Percentiles rank a stretch among this genome's conserved stretches.
Conservation (phyloP, 1,284 basidiomycete species). For the Pascua sp. region DNA sequence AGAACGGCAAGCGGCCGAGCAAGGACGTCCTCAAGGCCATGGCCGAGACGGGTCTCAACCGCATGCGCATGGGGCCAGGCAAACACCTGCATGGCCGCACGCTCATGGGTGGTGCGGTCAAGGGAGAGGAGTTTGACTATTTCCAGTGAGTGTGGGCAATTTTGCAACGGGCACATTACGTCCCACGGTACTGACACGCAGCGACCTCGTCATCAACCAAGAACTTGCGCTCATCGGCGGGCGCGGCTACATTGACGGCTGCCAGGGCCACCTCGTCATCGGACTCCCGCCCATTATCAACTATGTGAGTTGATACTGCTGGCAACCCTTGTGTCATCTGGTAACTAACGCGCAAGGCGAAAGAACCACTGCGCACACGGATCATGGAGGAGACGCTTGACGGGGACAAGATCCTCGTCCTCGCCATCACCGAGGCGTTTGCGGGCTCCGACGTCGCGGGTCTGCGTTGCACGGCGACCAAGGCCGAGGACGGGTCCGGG, state of each 20-base stretch:
- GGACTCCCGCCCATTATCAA: constrained; percentile 60
- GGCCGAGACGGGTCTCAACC: constrained; percentile 67
- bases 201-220: constrained; percentile 77
- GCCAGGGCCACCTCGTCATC: constrained; percentile 21
- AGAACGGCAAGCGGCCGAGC: constrained; percentile 66
- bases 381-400: constrained; percentile 76
- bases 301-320: constrained; percentile 48
- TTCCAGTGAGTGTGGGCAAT: constrained; percentile 52
- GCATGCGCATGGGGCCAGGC: constrained; percentile 80
- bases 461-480: constrained; percentile 73
- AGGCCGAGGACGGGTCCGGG: constrained; percentile 70
- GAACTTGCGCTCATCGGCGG: constrained; percentile 75
- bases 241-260: constrained; percentile 61
- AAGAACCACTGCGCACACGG: constrained; percentile 56
- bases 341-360: constrained; percentile 29
- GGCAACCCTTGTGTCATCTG: too few relatives aligned
- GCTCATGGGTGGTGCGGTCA: constrained; percentile 75
- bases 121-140: constrained; percentile 84
- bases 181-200: constrained; percentile 7
- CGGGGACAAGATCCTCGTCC: constrained; percentile 66
- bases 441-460: constrained; percentile 88
- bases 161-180: neutral
- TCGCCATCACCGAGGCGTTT: constrained; percentile 87
- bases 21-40: constrained; percentile 47
- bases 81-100: constrained; percentile 75